Conservation (phyloP, 2,329 filamentous ascomycete genomes). For the Phialemonium atrogriseum region DNA sequence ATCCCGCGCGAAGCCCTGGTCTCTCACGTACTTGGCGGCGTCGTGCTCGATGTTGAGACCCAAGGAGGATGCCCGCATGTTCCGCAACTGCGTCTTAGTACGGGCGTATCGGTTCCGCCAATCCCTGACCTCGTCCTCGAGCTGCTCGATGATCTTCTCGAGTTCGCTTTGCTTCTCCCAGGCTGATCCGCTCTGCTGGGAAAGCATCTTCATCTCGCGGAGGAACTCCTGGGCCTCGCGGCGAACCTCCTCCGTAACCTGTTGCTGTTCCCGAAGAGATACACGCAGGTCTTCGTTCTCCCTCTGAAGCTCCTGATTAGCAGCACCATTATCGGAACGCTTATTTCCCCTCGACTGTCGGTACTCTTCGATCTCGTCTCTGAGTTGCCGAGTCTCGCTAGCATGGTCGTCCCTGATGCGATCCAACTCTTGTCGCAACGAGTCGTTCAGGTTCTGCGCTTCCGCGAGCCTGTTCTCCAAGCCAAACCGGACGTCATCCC, state of each 20-base stretch:
- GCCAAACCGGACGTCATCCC: conserved; percentile 53
- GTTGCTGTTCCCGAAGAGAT: conserved; percentile 64
- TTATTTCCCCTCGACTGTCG: conserved; percentile 24
- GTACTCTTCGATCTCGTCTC: conserved; percentile 52
- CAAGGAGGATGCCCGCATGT: conserved; percentile 70
- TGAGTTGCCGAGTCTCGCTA: conserved; percentile 52
- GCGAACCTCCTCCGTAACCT: conserved; percentile 79
- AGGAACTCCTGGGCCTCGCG: conserved; percentile 77
- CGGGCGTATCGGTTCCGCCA: conserved; percentile 89
- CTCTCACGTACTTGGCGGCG: conserved; percentile 56
- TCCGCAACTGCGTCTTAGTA: conserved; percentile 78
- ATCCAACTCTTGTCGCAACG: conserved; percentile 71
- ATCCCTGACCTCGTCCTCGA: conserved; percentile 77
- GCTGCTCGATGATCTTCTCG: conserved; percentile 61
- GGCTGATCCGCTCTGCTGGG: conserved; percentile 67
- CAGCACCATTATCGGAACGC: conserved; percentile 6
- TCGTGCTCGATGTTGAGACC: conserved; percentile 64
- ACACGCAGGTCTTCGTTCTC: conserved; percentile 63
- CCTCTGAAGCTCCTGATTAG: conserved; percentile 38
- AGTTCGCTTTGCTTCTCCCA: conserved; percentile 78
- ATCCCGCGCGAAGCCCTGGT: conserved; percentile 59
- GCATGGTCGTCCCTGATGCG: conserved; percentile 61
- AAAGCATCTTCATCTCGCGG: conserved; percentile 80
- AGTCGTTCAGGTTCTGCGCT: conserved; percentile 69
- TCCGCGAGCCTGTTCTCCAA: conserved; percentile 69